Evolutionary conservation across 2,329 filamentous ascomycete genomes (phyloP), one percentile per base, ranked within the genome.

Genomic region (Venturia pyrina): DNA sequence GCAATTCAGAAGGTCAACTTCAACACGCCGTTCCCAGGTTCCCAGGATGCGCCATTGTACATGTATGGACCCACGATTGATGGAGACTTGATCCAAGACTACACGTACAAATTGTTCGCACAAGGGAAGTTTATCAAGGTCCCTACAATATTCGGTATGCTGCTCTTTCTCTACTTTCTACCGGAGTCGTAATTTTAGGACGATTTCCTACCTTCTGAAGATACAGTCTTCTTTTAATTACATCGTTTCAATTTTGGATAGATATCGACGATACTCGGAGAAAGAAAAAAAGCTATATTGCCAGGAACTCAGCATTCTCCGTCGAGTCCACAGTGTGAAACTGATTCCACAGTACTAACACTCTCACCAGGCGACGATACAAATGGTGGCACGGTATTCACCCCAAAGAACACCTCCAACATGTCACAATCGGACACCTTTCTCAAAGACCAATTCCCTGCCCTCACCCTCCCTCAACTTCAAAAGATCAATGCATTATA

Each of bases 341-440:
- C 19, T 32, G 17, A 13, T 21, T 19, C 10, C 19, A 28, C 53
- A 57, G 24, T 13, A 19, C 53, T 57, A 56, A 56, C 24, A 24
- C 44, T 5, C 3, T 56, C 28, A 34, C 21, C 50, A 56, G 24
- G 50, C 50, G 50, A 56, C 69, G 83, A 83, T 73, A 85, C 84
- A 4, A 85, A 90, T 73, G 87, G 87, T 74, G 88, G 87, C 44
- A 88, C 86, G 0, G 74, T 81, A 5, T 89, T 88, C 71, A 80
- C 82, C 0, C 85, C 86, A 0, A 72, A 73, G 24, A 75, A 72
- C 40, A 81, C 83, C 1, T 76, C 77, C 48, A 83, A 77, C 28
- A 70, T 80, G 3, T 74, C 72, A 1, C 74, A 83, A 40, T 82
- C 82, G 70, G 78, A 86, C 70, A 74, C 72, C 2, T 89, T 87